phyloP scores from a whole-genome alignment of 2,329 filamentous ascomycete species.

The Xylariaceae sp. region DNA sequence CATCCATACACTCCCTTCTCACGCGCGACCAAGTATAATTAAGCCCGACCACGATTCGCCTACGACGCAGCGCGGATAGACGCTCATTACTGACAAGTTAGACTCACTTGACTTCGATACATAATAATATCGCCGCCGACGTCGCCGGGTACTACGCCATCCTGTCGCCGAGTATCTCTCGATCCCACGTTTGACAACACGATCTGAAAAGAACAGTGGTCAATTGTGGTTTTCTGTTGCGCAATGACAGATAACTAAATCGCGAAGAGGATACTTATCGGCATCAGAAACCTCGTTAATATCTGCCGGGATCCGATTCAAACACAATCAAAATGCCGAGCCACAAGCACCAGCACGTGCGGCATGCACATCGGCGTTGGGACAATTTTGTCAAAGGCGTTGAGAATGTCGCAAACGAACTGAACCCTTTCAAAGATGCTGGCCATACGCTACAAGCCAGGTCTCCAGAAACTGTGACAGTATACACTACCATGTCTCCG shows the following conservation, averaged over 20 bases:
- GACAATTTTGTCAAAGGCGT: constrained; percentile 28
- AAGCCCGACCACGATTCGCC: constrained; percentile 9
- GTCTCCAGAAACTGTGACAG: constrained; percentile 34
- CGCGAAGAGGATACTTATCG: constrained; percentile 2
- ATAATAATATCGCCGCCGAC: neutral
- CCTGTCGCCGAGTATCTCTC: too few species aligned
- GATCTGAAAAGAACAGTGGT: neutral
- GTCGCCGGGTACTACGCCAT: neutral
- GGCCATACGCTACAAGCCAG: constrained; percentile 19
- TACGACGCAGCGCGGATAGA: constrained; percentile 21
- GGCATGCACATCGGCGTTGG: constrained; percentile 24
- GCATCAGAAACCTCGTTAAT: neutral
- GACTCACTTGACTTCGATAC: constrained; percentile 5
- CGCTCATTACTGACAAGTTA: constrained; percentile 18
- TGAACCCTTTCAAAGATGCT: constrained; percentile 27
- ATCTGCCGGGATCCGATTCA: neutral
- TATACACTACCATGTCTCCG: constrained; percentile 41
- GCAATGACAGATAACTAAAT: constrained; percentile 3
- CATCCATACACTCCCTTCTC: constrained; percentile 24
- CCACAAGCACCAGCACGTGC: constrained; percentile 28
- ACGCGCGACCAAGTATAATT: constrained; percentile 13
- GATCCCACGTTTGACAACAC: neutral
- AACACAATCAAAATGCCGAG: constrained; percentile 13
- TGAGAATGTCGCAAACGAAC: constrained; percentile 29
- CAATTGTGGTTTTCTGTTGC: constrained; percentile 3